Percentiles rank a stretch among this genome's conserved stretches.
These are phyloP conservation scores for Naganishia randhawae DNA, from an alignment of 768 basidiomycete species.

Conservation along the genomic window DNA sequence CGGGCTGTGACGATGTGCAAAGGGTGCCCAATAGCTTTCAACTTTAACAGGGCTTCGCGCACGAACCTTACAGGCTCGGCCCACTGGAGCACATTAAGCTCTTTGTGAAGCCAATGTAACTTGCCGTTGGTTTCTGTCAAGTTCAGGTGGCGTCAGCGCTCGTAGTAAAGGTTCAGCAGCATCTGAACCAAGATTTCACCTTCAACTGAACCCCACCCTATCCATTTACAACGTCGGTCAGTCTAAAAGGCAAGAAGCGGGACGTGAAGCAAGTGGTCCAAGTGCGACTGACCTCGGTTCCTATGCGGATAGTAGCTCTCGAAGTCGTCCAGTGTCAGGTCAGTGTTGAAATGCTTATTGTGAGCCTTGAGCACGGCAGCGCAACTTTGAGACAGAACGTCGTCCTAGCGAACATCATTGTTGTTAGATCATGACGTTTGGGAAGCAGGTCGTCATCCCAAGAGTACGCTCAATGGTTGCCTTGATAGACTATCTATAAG, in stretches of 20 bases:
- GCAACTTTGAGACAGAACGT: conserved; percentile 22
- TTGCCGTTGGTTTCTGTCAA: conserved; percentile 19
- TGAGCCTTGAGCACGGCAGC: conserved; percentile 9
- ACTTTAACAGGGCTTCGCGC: neutral
- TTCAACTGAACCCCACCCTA: conserved; percentile 25
- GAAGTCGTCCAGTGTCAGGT: conserved; percentile 21
- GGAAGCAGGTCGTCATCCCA: neutral
- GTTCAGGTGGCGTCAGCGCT: neutral
- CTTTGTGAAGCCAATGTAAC: conserved; percentile 13
- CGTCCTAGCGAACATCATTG: neutral
- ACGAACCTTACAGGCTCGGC: conserved; percentile 3
- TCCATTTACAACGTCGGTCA: neutral
- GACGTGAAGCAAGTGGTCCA: neutral
- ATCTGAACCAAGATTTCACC: neutral
- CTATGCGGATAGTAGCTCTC: conserved; percentile 23
- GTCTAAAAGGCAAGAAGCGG: neutral
- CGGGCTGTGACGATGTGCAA: conserved; percentile 44
- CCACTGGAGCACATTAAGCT: conserved; percentile 19
- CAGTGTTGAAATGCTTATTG: conserved; percentile 24
- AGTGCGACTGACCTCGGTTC: conserved; percentile 7
- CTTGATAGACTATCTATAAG: too few relatives aligned
- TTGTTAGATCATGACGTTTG: neutral
- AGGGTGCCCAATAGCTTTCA: conserved; percentile 32
- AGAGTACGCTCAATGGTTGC: too few relatives aligned
- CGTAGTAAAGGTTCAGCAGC: neutral